Percentiles rank a stretch among this genome's conserved stretches.
Evolutionary conservation across 2,329 filamentous ascomycete genomes (phyloP).

Genomic region (Drechslerella dactyloides): DNA sequence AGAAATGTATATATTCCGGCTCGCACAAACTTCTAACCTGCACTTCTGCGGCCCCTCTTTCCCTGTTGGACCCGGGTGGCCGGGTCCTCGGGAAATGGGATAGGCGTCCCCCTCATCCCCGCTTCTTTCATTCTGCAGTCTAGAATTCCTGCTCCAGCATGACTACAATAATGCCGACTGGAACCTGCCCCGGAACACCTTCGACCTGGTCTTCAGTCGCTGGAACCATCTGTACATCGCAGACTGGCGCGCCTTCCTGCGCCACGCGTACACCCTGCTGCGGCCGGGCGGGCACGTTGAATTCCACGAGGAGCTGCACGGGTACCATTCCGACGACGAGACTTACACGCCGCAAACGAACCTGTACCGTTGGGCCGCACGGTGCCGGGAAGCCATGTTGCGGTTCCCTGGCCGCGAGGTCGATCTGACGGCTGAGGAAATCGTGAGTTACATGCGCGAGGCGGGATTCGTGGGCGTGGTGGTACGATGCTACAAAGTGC

Average conservation of each 20-base stretch:
- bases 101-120: not conserved
- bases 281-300: conserved; percentile 68
- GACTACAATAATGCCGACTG: conserved; percentile 43
- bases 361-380: conserved; percentile 46
- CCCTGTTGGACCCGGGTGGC: conserved; percentile 31
- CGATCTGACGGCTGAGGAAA: conserved; percentile 58
- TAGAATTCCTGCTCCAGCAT: conserved; percentile 47
- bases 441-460: conserved; percentile 55
- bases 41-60: conserved; percentile 7
- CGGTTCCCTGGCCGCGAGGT: conserved; percentile 58
- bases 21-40: conserved; percentile 29
- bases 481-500: conserved; percentile 56
- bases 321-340: conserved; percentile 49
- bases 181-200: conserved; percentile 47
- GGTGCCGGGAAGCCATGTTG: conserved; percentile 46
- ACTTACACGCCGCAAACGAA: conserved; percentile 43
- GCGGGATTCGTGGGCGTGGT: conserved; percentile 57
- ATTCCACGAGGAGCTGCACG: conserved; percentile 59
- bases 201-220: conserved; percentile 48
- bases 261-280: conserved; percentile 59
- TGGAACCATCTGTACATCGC: conserved; percentile 48
- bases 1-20: no score
- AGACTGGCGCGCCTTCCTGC: conserved; percentile 45
- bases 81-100: conserved; percentile 32
- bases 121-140: conserved; percentile 17